Evolutionary conservation across 371 early-diverging fungal species (phyloP).

Genomic region (Mucor plumbeus): DNA sequence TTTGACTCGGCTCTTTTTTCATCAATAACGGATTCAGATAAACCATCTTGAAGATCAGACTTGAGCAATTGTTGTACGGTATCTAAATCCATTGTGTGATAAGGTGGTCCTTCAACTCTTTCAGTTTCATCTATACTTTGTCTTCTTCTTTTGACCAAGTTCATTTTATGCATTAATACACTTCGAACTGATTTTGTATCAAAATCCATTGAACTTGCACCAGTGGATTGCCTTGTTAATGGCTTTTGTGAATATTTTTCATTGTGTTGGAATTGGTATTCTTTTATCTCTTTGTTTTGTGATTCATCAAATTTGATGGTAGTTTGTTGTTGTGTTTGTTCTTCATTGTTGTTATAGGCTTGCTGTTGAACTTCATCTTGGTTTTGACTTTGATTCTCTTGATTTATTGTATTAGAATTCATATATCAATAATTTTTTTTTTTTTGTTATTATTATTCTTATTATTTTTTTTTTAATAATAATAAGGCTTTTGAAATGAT

Average conservation of each 20-base stretch:
- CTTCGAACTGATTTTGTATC: constrained; percentile 49
- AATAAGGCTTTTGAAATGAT: no score
- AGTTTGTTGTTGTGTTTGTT: neutral
- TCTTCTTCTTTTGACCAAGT: constrained; percentile 39
- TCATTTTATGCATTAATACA: constrained; percentile 42
- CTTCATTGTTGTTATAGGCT: neutral
- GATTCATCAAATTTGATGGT: constrained; percentile 31
- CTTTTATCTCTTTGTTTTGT: constrained; percentile 24
- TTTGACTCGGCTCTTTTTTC: constrained; percentile 64
- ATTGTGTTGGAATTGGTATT: constrained; percentile 30
- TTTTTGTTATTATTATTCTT: no score
- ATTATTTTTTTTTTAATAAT: no score
- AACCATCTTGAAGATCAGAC: constrained; percentile 64
- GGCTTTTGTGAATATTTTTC: constrained; percentile 39
- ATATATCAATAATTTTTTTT: neutral
- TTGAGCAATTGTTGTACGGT: constrained; percentile 63
- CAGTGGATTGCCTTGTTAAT: constrained; percentile 40
- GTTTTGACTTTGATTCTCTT: neutral
- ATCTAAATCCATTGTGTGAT: constrained; percentile 62
- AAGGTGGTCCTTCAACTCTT: constrained; percentile 51
- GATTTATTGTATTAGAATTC: neutral
- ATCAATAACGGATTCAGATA: constrained; percentile 57
- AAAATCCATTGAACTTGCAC: constrained; percentile 29
- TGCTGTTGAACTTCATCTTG: neutral
- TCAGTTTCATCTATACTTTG: constrained; percentile 27